phyloP scores from a whole-genome alignment of 352 stramenopile genomes.

The Phytophthora sp. region DNA sequence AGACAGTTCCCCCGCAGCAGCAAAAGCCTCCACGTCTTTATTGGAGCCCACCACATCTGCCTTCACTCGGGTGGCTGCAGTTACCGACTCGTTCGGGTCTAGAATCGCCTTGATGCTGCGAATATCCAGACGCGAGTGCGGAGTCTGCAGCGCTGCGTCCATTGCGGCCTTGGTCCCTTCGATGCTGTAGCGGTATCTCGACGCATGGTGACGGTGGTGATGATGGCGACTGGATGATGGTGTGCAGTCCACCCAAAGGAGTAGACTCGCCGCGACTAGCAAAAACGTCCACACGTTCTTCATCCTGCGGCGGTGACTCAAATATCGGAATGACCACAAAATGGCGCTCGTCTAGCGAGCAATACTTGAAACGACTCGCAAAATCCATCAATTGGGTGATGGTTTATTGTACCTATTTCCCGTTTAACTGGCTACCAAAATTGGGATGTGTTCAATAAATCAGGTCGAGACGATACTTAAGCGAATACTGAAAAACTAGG shows the following conservation, averaged over 20 bases:
- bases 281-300: slow-evolving; percentile 16
- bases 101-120: slow-evolving; percentile 38
- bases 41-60: slow-evolving; percentile 39
- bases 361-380: slow-evolving; percentile 18
- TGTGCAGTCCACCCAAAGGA: not conserved
- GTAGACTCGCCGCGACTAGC: not conserved
- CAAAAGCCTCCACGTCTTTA: slow-evolving; percentile 37
- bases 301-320: too few relatives aligned
- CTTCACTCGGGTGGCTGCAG: slow-evolving; percentile 24
- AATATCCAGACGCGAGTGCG: slow-evolving; percentile 34
- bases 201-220: slow-evolving; percentile 28
- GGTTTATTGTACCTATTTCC: slow-evolving; percentile 11
- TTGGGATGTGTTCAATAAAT: too few relatives aligned
- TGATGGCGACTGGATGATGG: slow-evolving; percentile 9
- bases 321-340: slow-evolving; percentile 27
- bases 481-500: not conserved
- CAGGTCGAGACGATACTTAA: not conserved
- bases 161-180: slow-evolving; percentile 40
- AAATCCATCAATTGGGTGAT: slow-evolving; percentile 19
- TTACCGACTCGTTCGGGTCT: slow-evolving; percentile 13
- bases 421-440: not conserved
- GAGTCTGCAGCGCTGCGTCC: slow-evolving; percentile 32
- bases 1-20: slow-evolving; percentile 22
- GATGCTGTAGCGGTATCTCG: slow-evolving; percentile 38
- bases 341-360: slow-evolving; percentile 8